Evolutionary conservation across 768 basidiomycete species (phyloP).

Genomic region (Leccinum boreale): DNA sequence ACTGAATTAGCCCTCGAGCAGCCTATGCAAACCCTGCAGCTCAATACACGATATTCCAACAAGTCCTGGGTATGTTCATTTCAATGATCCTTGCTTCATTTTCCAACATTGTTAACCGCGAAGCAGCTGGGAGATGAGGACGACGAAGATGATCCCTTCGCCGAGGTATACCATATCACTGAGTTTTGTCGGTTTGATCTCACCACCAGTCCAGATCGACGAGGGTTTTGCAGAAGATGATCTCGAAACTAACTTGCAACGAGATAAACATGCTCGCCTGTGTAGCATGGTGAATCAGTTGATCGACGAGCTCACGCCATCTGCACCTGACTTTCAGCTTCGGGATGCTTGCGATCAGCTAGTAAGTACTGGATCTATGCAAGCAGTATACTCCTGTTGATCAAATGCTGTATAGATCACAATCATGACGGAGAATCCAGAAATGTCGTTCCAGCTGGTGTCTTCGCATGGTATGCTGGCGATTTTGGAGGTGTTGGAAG

Average conservation of each 20-base stretch:
- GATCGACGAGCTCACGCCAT: conserved; percentile 82
- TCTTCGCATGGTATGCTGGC: conserved; percentile 94
- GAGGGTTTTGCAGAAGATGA: conserved; percentile 92
- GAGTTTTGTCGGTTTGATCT: conserved; percentile 2
- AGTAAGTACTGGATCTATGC: conserved; percentile 41
- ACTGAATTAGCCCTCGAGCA: conserved; percentile 49
- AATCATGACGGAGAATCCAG: conserved; percentile 75
- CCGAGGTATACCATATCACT: conserved; percentile 54
- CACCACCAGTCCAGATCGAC: conserved; percentile 58
- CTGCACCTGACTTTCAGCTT: conserved; percentile 78
- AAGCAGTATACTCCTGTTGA: neutral
- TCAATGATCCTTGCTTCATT: conserved; percentile 7
- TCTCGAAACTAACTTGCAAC: conserved; percentile 84
- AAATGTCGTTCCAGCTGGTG: conserved; percentile 86
- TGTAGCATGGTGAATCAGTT: conserved; percentile 78
- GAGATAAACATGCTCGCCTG: conserved; percentile 90
- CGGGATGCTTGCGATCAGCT: conserved; percentile 85
- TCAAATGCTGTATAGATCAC: conserved; percentile 47
- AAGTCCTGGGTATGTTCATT: conserved; percentile 71
- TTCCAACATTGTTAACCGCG: neutral
- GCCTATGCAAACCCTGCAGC: conserved; percentile 70
- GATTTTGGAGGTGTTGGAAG: conserved; percentile 89
- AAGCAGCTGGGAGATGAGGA: conserved; percentile 73
- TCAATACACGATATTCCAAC: conserved; percentile 84
- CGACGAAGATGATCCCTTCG: conserved; percentile 96